Percentiles rank a stretch among this genome's conserved stretches.
These are phyloP conservation scores for Myriosclerotinia duriaeana DNA, from an alignment of 2,329 filamentous ascomycete species.

Conservation along the genomic window DNA sequence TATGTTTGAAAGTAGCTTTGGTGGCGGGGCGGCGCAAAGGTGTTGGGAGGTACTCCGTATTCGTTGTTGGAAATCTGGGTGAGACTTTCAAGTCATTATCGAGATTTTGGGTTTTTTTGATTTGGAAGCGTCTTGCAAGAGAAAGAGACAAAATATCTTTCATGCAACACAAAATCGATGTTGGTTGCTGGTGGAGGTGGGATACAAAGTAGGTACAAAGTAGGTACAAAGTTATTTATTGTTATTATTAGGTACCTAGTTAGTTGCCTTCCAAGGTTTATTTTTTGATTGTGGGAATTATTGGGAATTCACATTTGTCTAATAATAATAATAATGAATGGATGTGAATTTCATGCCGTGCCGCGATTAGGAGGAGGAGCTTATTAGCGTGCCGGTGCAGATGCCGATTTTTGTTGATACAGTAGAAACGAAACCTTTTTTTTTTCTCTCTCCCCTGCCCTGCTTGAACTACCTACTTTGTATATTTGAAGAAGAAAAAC, in stretches of 20 bases:
- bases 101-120: conserved; percentile 9
- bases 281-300: conserved; percentile 9
- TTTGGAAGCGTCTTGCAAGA: conserved; percentile 26
- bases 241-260: no score
- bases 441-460: neutral
- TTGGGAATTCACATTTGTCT: conserved; percentile 17
- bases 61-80: conserved; percentile 30
- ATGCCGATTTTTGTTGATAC: neutral
- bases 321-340: no score
- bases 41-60: conserved; percentile 22
- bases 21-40: conserved; percentile 35
- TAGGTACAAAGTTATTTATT: conserved; percentile 6
- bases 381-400: conserved; percentile 7
- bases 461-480: conserved; percentile 1
- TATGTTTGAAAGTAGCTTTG: conserved; percentile 34
- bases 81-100: conserved; percentile 40
- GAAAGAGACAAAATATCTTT: neutral
- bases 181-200: neutral
- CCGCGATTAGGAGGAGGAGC: conserved; percentile 2
- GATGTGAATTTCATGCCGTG: no score
- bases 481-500: neutral
- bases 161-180: conserved; percentile 3
- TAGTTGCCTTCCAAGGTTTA: no score
- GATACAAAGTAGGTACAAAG: conserved; percentile 10
- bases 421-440: conserved; percentile 2